Evolutionary conservation across 2,329 filamentous ascomycete genomes (phyloP).

Genomic region (Aspergillus glaucus): DNA sequence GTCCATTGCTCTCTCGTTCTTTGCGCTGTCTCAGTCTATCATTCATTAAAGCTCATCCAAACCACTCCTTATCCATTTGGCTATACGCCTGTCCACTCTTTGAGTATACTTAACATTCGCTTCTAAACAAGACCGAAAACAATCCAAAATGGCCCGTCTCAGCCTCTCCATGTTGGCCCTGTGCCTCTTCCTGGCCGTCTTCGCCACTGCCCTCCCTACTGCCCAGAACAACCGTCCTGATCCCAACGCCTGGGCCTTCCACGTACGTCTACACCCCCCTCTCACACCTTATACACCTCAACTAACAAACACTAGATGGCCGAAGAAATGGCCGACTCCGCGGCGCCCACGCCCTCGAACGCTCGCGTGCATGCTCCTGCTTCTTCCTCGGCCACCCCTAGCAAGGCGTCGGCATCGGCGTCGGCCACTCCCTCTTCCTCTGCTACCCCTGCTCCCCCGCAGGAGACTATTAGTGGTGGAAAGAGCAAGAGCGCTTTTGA

Average conservation of each 20-base stretch:
- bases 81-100: slow-evolving; percentile 10
- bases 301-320: neutral
- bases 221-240: neutral
- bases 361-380: neutral
- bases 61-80: neutral
- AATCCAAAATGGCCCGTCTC: slow-evolving; percentile 26
- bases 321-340: slow-evolving; percentile 10
- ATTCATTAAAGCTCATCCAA: neutral
- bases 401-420: neutral
- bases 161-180: slow-evolving; percentile 23
- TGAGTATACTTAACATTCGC: neutral
- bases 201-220: slow-evolving; percentile 23
- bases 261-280: neutral
- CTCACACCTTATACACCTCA: neutral
- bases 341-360: neutral
- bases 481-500: slow-evolving; percentile 10
- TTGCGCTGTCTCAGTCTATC: neutral
- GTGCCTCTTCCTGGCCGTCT: slow-evolving; percentile 23
- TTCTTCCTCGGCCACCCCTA: neutral
- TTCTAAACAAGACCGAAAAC: neutral
- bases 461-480: neutral
- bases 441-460: neutral
- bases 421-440: neutral
- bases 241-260: neutral
- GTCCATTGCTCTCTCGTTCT: neutral